phyloP scores from a whole-genome alignment of 1,139 yeast species.

The Pichia sp. region DNA sequence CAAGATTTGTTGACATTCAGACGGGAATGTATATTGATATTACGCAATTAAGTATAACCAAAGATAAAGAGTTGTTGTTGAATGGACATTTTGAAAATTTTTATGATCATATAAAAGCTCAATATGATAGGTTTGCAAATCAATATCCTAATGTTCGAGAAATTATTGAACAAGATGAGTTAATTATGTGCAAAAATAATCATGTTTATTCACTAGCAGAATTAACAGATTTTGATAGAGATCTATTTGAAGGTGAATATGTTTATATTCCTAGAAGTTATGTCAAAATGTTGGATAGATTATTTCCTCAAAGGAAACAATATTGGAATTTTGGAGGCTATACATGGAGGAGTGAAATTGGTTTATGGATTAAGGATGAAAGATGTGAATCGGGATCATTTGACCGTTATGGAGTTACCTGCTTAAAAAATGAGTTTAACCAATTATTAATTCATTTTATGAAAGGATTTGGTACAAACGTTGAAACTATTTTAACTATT shows the following conservation, averaged over 20 bases:
- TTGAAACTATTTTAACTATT: no score
- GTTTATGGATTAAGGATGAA: slow-evolving; percentile 33
- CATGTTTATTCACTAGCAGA: slow-evolving; percentile 43
- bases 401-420: no score
- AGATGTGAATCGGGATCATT: no score
- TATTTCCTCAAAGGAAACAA: slow-evolving; percentile 35
- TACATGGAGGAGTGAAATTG: slow-evolving; percentile 32
- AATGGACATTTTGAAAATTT: not conserved
- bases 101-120: slow-evolving; percentile 14
- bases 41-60: slow-evolving; percentile 38
- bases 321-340: slow-evolving; percentile 27
- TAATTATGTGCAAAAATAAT: slow-evolving; percentile 36
- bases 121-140: slow-evolving; percentile 24
- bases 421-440: no score
- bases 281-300: slow-evolving; percentile 33
- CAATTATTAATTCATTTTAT: no score
- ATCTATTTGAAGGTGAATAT: slow-evolving; percentile 44
- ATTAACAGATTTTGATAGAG: slow-evolving; percentile 36
- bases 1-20: slow-evolving; percentile 49
- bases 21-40: slow-evolving; percentile 44
- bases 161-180: slow-evolving; percentile 29
- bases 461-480: no score
- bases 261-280: slow-evolving; percentile 40
- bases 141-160: slow-evolving; percentile 17
- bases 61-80: slow-evolving; percentile 19